phyloP scores from a whole-genome alignment of 2,329 filamentous ascomycete species.

The Fusarium sp. region DNA sequence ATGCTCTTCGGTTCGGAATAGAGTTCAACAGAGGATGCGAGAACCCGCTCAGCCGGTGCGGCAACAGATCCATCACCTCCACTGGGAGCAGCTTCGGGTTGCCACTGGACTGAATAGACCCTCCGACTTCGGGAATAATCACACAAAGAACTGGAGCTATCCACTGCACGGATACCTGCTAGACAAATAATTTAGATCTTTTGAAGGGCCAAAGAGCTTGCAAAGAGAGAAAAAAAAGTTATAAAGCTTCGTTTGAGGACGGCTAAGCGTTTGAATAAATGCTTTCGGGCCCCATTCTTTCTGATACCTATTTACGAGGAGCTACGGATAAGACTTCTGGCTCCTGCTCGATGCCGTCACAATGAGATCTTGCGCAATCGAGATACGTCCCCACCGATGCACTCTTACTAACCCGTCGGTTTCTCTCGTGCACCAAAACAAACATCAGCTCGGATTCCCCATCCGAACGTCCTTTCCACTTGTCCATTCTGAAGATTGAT shows the following conservation, averaged over 20 bases:
- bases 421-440: neutral
- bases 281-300: neutral
- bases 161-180: neutral
- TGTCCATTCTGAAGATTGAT: neutral
- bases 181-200: neutral
- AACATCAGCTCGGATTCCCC: constrained; percentile 6
- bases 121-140: constrained; percentile 26
- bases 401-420: too few relatives aligned
- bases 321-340: too few relatives aligned
- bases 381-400: neutral
- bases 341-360: neutral
- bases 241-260: neutral
- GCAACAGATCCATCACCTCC: constrained; percentile 9
- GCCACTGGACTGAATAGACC: neutral
- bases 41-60: constrained; percentile 18
- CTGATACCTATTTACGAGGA: neutral
- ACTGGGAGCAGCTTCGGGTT: neutral
- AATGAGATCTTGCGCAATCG: constrained; percentile 1
- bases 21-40: neutral
- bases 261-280: neutral
- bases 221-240: neutral
- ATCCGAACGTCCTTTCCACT: constrained; percentile 23
- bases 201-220: neutral
- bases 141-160: neutral
- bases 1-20: constrained; percentile 12